Evolutionary conservation across 208 protist genomes (phyloP).

Genomic region (Naegleria lovaniensis): DNA sequence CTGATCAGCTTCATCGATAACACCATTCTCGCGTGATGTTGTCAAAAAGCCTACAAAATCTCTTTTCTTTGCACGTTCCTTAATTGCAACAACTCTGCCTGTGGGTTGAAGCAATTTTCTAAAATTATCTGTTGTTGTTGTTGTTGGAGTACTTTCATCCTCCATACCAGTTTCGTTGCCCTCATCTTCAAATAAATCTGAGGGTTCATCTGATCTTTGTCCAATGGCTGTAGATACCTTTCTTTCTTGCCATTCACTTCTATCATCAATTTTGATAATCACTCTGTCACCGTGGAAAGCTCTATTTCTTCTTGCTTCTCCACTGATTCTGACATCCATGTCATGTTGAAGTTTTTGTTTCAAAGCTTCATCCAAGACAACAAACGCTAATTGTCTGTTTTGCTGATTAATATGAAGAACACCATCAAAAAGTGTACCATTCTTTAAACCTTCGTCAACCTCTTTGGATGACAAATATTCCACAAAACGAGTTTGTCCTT

Average conservation of each 20-base stretch:
- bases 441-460: background rate
- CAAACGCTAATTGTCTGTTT: background rate
- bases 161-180: background rate
- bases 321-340: slow-evolving; percentile 12
- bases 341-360: background rate
- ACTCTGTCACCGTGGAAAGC: background rate
- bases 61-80: background rate
- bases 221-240: background rate
- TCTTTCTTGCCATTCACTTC: background rate
- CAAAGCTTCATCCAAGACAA: background rate
- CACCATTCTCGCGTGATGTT: background rate
- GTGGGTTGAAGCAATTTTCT: background rate
- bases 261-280: background rate
- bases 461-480: background rate
- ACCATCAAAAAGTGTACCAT: background rate
- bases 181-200: background rate
- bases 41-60: background rate
- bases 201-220: background rate
- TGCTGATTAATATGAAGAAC: background rate
- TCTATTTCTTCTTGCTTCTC: background rate
- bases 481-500: background rate
- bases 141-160: background rate
- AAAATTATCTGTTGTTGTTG: background rate
- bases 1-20: background rate
- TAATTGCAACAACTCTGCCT: slow-evolving; percentile 9